Percentiles rank a stretch among this genome's conserved stretches.
Evolutionary conservation across 208 protist genomes (phyloP).

Genomic region (Sergeia podlipaevii): DNA sequence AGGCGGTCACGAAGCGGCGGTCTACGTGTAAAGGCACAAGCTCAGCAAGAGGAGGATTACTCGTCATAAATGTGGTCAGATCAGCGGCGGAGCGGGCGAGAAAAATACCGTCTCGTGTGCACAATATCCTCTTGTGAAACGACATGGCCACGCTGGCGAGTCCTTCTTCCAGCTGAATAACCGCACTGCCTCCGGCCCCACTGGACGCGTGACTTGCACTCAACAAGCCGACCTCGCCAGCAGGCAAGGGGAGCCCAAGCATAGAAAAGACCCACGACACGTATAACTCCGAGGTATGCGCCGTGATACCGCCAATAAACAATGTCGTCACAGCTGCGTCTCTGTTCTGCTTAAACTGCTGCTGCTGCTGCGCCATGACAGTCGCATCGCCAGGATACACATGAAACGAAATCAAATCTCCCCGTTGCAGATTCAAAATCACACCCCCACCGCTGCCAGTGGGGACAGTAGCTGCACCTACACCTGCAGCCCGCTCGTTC

Average conservation of each 20-base stretch:
- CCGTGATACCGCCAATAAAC: constrained; percentile 45
- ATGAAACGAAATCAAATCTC: background rate
- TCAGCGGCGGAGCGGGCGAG: background rate
- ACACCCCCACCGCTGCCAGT: no score
- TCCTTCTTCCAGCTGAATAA: background rate
- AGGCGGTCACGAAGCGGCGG: background rate
- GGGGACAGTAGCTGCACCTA: no score
- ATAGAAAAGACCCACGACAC: constrained; percentile 47
- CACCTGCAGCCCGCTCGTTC: no score
- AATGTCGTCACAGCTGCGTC: constrained; percentile 8
- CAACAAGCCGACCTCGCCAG: constrained; percentile 18
- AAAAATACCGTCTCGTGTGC: constrained; percentile 2
- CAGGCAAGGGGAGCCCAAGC: background rate
- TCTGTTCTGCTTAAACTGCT: background rate
- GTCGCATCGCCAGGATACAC: no score
- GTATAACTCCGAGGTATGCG: constrained; percentile 23
- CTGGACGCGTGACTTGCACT: constrained; percentile 11
- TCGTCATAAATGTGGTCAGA: background rate
- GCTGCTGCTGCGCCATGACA: constrained; percentile 1
- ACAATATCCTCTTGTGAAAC: background rate
- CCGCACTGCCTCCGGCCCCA: background rate
- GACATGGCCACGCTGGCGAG: background rate
- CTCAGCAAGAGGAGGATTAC: background rate
- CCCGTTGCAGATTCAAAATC: no score
- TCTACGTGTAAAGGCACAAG: background rate